Base-by-base conservation (phyloP, 2,329 filamentous ascomycete species). In the Saccharata proteae region DNA sequence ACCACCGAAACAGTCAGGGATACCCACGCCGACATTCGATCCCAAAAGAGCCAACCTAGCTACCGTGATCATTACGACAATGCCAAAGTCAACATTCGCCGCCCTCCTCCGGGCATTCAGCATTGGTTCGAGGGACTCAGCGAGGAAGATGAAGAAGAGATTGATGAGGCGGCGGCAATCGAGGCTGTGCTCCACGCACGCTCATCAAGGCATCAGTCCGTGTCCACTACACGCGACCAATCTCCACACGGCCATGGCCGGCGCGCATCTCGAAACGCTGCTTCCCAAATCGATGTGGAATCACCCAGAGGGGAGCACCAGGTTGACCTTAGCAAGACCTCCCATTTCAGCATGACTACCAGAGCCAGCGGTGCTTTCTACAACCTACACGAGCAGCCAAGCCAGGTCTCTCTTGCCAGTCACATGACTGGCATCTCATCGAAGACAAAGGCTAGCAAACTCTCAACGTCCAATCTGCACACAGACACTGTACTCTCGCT, bases 91-190 rank as follows among this genome's bases (percentile, higher is more conserved):
- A 54, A 65, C 34, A 54, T 65, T 12, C 51, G 59, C 20, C 49
- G 61, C 19, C 62, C 62, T 11, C 62, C 62, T 4, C 61, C 57
- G 29, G 62, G 62, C 6, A 61, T 64, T 16, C 51, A 64, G 37
- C 59, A 67, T 37, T 67, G 63, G 63, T 67, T 67, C 35, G 63
- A 67, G 34, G 62, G 54, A 3, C 46, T 63, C 8, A 53, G 51
- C 21, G 42, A 57, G 15, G 54, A 57, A 9, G 56, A 58, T 14
- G 54, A 55, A 19, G 54, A 55, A 11, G 51, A 53, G 13, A 38
- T 41, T 8, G 27, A 37, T 4, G 46, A 49, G 7, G 46, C 44
- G 7, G 31, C 26, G 7, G 19, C 10, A 10, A n/a, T 22, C 20
- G n/a, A 22, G 20, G n/a, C n/a, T n/a, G n/a, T n/a, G n/a, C n/a